These are phyloP conservation scores for Citrus sinensis DNA, from an alignment of 345 rosid genomes.

Conservation along the genomic window DNA sequence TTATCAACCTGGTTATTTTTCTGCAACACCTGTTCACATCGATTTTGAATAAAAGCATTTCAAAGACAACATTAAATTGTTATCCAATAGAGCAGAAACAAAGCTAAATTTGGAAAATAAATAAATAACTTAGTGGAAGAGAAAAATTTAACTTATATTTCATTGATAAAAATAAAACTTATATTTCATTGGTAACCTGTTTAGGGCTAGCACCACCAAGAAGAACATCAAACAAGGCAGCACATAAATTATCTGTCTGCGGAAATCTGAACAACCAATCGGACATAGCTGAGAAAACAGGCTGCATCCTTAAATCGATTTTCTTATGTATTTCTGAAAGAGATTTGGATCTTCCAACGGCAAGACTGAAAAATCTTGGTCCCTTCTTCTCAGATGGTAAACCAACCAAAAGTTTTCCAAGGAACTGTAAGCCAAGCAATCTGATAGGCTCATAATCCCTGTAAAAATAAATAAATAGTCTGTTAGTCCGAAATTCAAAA, in stretches of 20 bases:
- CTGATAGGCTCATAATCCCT: constrained; percentile 92
- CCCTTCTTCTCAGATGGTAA: constrained; percentile 87
- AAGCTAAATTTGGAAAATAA: neutral
- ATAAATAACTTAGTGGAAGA: neutral
- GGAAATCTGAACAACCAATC: constrained; percentile 79
- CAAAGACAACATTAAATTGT: neutral
- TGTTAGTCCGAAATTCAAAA: neutral
- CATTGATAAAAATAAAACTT: too few relatives aligned
- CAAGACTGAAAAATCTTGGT: constrained; percentile 70
- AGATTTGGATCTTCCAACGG: constrained; percentile 69
- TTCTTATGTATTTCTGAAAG: constrained; percentile 61
- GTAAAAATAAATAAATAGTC: constrained; percentile 5
- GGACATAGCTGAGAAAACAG: constrained; percentile 66
- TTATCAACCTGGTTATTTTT: constrained; percentile 60
- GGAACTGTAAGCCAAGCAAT: constrained; percentile 89
- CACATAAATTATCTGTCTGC: constrained; percentile 79
- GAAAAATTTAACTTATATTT: constrained; percentile 11
- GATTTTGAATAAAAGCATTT: constrained; percentile 7
- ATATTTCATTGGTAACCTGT: constrained; percentile 51
- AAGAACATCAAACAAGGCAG: constrained; percentile 90
- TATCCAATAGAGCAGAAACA: neutral
- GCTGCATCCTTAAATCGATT: constrained; percentile 54
- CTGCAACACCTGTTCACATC: constrained; percentile 67
- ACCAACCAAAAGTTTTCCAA: constrained; percentile 88
- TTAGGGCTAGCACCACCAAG: constrained; percentile 99